Conservation (phyloP, 257 asterid species). For the Jaltomata sinuosa region DNA sequence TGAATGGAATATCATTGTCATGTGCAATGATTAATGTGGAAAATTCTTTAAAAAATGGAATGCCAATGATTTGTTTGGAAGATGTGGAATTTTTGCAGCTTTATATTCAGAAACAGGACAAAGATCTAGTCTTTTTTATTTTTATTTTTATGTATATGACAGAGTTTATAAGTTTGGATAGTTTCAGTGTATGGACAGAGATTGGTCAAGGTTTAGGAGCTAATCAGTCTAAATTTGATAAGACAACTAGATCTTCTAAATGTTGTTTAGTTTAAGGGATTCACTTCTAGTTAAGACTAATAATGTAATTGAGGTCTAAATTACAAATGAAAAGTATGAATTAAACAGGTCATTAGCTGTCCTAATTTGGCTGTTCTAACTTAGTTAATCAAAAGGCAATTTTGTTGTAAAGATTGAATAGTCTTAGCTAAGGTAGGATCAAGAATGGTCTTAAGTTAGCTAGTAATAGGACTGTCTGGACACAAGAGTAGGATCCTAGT, state of each 20-base stretch:
- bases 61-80: not conserved
- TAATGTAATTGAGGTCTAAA: not conserved
- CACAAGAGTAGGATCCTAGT: not conserved
- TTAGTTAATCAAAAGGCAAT: not conserved
- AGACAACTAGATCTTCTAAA: not conserved
- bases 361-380: not conserved
- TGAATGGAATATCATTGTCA: slow-evolving; percentile 20
- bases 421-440: not conserved
- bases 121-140: slow-evolving; percentile 13
- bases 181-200: slow-evolving; percentile 8
- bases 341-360: not conserved
- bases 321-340: not conserved
- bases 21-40: slow-evolving; percentile 33
- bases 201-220: slow-evolving; percentile 20
- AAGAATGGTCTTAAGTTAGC: not conserved
- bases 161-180: slow-evolving; percentile 26
- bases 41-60: not conserved
- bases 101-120: slow-evolving; percentile 10
- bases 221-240: slow-evolving; percentile 14
- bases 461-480: not conserved
- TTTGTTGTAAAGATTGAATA: not conserved
- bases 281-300: not conserved
- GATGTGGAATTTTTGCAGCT: not conserved
- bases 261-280: not conserved
- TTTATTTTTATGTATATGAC: slow-evolving; percentile 4